Percentiles rank a stretch among this genome's conserved stretches.
phyloP scores from a whole-genome alignment of 2,329 filamentous ascomycete genomes.

The Colletotrichum sansevieriae region DNA sequence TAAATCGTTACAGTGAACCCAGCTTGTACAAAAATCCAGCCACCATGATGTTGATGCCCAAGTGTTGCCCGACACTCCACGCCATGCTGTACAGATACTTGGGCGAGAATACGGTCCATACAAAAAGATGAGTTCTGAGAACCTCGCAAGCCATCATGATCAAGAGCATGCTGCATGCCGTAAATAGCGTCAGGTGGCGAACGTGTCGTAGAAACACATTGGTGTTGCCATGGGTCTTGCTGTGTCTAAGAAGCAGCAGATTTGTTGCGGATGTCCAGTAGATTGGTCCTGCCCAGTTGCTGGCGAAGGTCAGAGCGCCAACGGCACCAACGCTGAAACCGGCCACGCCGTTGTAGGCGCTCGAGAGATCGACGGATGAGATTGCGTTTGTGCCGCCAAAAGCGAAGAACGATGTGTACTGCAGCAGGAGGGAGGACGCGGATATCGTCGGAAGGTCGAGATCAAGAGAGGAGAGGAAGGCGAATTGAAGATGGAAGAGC shows the following conservation, averaged over 20 bases:
- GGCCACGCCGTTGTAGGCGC: slow-evolving; percentile 91
- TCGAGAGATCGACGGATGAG: slow-evolving; percentile 93
- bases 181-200: slow-evolving; percentile 77
- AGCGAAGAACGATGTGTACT: slow-evolving; percentile 89
- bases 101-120: slow-evolving; percentile 98
- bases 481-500: slow-evolving; percentile 74
- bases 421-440: slow-evolving; percentile 79
- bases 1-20: slow-evolving; percentile 42
- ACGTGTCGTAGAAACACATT: slow-evolving; percentile 65
- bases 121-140: slow-evolving; percentile 90
- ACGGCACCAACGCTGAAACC: slow-evolving; percentile 86
- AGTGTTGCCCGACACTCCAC: slow-evolving; percentile 88
- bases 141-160: slow-evolving; percentile 92
- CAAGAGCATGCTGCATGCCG: slow-evolving; percentile 72
- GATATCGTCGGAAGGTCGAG: slow-evolving; percentile 72
- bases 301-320: slow-evolving; percentile 84
- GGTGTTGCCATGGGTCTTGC: slow-evolving; percentile 40
- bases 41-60: slow-evolving; percentile 76
- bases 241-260: slow-evolving; percentile 63
- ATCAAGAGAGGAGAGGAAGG: slow-evolving; percentile 60
- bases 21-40: slow-evolving; percentile 71
- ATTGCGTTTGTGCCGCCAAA: slow-evolving; percentile 94
- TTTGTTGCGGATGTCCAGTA: slow-evolving; percentile 84
- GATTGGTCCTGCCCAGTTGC: slow-evolving; percentile 92
- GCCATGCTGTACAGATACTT: slow-evolving; percentile 95